These are phyloP conservation scores for Exophiala oligosperma DNA, from an alignment of 2,329 filamentous ascomycete genomes.

Conservation along the genomic window DNA sequence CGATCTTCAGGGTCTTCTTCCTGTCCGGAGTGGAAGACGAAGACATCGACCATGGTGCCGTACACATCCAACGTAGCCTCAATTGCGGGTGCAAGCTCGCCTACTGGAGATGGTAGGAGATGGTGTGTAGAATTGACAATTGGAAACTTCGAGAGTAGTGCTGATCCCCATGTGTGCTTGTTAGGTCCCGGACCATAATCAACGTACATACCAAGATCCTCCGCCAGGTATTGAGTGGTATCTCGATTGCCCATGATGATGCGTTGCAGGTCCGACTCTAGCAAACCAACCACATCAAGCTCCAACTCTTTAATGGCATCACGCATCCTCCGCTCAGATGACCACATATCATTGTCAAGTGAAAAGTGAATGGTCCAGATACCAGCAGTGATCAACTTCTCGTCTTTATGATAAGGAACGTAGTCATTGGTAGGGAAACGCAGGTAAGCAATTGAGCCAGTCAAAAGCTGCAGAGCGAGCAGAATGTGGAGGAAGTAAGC, in stretches of 20 bases:
- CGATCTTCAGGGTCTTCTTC: slow-evolving; percentile 95
- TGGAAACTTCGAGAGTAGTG: slow-evolving; percentile 92
- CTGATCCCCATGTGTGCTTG: slow-evolving; percentile 97
- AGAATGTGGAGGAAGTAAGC: slow-evolving; percentile 73
- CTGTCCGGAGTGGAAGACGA: slow-evolving; percentile 98
- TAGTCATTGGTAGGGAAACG: slow-evolving; percentile 94
- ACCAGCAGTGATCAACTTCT: slow-evolving; percentile 85
- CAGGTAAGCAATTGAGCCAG: slow-evolving; percentile 77
- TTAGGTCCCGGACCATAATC: slow-evolving; percentile 97
- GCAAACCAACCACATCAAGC: slow-evolving; percentile 91
- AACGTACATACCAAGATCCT: slow-evolving; percentile 97
- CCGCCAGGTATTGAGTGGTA: slow-evolving; percentile 89
- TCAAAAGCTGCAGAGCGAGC: slow-evolving; percentile 74
- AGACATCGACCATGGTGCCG: slow-evolving; percentile 84
- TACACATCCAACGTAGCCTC: slow-evolving; percentile 95
- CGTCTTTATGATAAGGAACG: slow-evolving; percentile 81
- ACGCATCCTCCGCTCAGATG: slow-evolving; percentile 89
- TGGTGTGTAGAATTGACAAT: slow-evolving; percentile 97
- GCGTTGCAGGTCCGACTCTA: slow-evolving; percentile 90
- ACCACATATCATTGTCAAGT: slow-evolving; percentile 98
- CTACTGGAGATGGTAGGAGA: slow-evolving; percentile 86
- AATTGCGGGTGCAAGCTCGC: slow-evolving; percentile 92
- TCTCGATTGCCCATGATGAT: slow-evolving; percentile 99
- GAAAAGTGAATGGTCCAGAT: slow-evolving; percentile 99
- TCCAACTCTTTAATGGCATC: slow-evolving; percentile 92